A percentile compares a stretch with the other conserved stretches of the same genome.
These are phyloP conservation scores for Rhodotorula kratochvilovae DNA, from an alignment of 768 basidiomycete genomes.

Conservation along the genomic window DNA sequence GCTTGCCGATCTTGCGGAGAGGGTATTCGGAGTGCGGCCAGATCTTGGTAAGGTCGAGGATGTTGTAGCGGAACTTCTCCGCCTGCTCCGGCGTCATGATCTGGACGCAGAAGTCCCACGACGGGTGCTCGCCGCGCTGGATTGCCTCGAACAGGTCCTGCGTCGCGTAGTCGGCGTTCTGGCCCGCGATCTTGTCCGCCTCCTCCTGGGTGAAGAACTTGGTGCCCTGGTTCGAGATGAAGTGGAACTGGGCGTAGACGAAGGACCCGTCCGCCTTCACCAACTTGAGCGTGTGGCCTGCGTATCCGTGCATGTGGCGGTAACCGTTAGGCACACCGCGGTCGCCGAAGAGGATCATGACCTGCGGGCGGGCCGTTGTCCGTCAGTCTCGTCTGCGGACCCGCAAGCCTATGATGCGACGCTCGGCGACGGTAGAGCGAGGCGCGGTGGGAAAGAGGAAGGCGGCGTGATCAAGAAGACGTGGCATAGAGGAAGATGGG, in stretches of 20 bases:
- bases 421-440: no score
- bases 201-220: constrained; percentile 67
- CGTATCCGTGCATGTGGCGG: constrained; percentile 84
- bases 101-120: constrained; percentile 55
- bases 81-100: constrained; percentile 90
- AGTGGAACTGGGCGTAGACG: constrained; percentile 48
- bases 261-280: constrained; percentile 45
- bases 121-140: constrained; percentile 48
- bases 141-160: constrained; percentile 52
- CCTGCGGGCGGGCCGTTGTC: not conserved
- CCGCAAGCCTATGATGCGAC: no score
- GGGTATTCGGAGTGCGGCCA: constrained; percentile 51
- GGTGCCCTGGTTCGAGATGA: constrained; percentile 46
- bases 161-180: constrained; percentile 52
- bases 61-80: constrained; percentile 74
- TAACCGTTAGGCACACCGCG: constrained; percentile 54
- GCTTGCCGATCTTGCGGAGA: constrained; percentile 48
- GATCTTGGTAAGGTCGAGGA: constrained; percentile 78
- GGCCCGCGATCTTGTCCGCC: constrained; percentile 63
- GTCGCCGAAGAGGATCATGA: constrained; percentile 50
- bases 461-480: no score
- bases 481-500: no score
- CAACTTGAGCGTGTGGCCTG: constrained; percentile 54
- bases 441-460: no score
- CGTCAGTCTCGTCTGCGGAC: no score